Conservation (phyloP, 768 basidiomycete species). For the Albatrellus ellisii region DNA sequence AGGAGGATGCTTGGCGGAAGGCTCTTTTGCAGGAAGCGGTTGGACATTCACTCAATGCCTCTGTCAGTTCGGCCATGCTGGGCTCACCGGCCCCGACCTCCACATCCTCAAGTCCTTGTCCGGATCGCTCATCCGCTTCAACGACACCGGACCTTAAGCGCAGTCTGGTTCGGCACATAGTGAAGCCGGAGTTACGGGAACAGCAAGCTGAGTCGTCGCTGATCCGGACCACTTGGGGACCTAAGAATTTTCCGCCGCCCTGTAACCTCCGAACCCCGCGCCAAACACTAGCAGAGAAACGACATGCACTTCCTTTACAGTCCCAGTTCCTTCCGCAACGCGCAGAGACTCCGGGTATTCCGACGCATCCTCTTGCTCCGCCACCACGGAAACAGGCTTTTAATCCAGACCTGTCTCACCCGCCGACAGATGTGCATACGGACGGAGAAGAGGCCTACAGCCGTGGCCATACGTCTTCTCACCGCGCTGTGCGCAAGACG, state of each 20-base stretch:
- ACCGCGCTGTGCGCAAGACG: conserved; percentile 27
- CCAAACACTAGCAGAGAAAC: conserved; percentile 1
- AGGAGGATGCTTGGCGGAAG: conserved; percentile 63
- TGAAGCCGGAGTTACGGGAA: conserved; percentile 10
- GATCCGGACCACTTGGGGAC: not conserved
- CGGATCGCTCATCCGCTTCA: conserved; percentile 4
- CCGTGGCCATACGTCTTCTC: conserved; percentile 6
- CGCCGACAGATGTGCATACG: conserved; percentile 36
- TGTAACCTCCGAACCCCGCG: not conserved
- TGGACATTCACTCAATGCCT: conserved; percentile 54
- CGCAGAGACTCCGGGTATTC: conserved; percentile 51
- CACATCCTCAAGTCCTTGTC: no score
- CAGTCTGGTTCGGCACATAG: conserved; percentile 12
- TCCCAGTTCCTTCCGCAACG: conserved; percentile 38
- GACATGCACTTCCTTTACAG: conserved; percentile 15
- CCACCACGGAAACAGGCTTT: conserved; percentile 44
- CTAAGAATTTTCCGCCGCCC: conserved; percentile 2
- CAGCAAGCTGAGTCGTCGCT: not conserved
- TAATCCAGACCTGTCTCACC: conserved; percentile 38
- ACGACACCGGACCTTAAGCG: conserved; percentile 10
- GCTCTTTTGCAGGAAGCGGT: conserved; percentile 68
- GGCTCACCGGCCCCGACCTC: conserved; percentile 6
- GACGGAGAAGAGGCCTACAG: conserved; percentile 6
- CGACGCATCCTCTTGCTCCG: conserved; percentile 48
- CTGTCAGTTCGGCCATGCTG: conserved; percentile 33